Base-by-base conservation (phyloP, 768 basidiomycete species). In the Hemileccinum impolitum region DNA sequence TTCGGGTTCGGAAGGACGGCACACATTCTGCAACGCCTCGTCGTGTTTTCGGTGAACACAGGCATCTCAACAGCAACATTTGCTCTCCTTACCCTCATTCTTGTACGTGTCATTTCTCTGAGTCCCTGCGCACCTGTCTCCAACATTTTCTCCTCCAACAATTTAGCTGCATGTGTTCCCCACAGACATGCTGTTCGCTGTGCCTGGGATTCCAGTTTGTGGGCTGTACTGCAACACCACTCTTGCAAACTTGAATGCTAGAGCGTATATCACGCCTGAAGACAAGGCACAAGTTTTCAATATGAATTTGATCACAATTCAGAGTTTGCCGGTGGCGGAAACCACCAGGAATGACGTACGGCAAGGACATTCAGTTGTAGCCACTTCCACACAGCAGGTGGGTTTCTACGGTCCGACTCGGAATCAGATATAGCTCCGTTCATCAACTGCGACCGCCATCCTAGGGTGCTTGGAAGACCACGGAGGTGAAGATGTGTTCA, bases 11-110 rank as follows among this genome's bases (percentile, higher is more conserved):
- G n/a, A 13, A 49, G 48, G 3, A 49, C 48, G 3, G 12, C 4
- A 13, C 41, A 30, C 13, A n/a, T 43, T 6, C 13, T 49, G 13
- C 42, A 39, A 43, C 42, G 42, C 26, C 36, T 49, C 14, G 32
- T 15, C 5, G 21, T 51, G 34, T 40, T 45, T 18, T n/a, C 37
- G 6, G 31, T 50, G 17, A 39, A 39, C 8, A 39, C 31, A 6
- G 70, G 77, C 0, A 71, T 82, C 11, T 75, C 74, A 5, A 71
- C 78, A 17, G 80, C 82, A 53, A 77, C 80, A 0, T 60, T 56
- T 8, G 65, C 72, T 13, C 80, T 80, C 63, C 73, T 75, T 1
- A 71, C 9, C 12, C 15, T 28, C 25, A 82, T 42, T 77, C 80
- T 2, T 12, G 28, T 30, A 30, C 9, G 9, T 38, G 37, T 38